Base-by-base conservation (phyloP, 192 early-diverging fungal genomes). In the Geranomyces michiganensis region DNA sequence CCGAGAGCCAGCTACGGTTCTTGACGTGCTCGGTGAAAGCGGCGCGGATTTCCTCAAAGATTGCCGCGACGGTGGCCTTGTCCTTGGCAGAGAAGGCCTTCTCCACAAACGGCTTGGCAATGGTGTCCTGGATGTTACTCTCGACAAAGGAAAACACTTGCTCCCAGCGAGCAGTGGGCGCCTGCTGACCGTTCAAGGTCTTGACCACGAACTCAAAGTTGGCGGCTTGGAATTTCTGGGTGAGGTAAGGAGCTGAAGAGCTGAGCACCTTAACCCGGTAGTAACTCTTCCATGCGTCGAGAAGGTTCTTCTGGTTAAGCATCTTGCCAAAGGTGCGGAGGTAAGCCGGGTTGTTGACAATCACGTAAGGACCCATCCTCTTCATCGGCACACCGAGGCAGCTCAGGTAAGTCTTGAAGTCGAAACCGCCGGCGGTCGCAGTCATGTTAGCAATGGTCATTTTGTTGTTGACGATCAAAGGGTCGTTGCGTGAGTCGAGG, bases 1-100 rank as follows among this genome's bases (percentile, higher is more conserved):
- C 68, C 33, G 59, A 66, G 29, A 69, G 63, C 74, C 67, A 71
- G 45, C 70, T 64, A 41, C 72, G 63, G 19, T 58, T 65, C n/a
- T 14, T 49, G 55, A 70, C 62, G 32, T 60, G 58, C 27, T 60
- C 58, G 14, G 5, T 26, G 58, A 60, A 60, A 19, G 58, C 58
- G 17, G 2, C 58, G 17, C 58, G 58, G 27, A 60, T 29, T 5
- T 6, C 27, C 30, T 60, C 58, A 32, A 60, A 19, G 31, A 60
- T 32, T 4, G 19, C 58, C 2, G 22, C 30, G 5, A 29, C 58
- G 26, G 58, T 60, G 12, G 6, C 58, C 30, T 60, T 60, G 58
- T 60, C 58, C 17, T 60, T 17, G 22, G 58, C 58, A 17, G 58
- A 60, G 58, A 60, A 60, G 17, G 58, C 58, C 22, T 17, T 17